These are phyloP conservation scores for Chloranthus sessilifolius DNA, from an alignment of 164 flowering plant species.

Conservation along the genomic window DNA sequence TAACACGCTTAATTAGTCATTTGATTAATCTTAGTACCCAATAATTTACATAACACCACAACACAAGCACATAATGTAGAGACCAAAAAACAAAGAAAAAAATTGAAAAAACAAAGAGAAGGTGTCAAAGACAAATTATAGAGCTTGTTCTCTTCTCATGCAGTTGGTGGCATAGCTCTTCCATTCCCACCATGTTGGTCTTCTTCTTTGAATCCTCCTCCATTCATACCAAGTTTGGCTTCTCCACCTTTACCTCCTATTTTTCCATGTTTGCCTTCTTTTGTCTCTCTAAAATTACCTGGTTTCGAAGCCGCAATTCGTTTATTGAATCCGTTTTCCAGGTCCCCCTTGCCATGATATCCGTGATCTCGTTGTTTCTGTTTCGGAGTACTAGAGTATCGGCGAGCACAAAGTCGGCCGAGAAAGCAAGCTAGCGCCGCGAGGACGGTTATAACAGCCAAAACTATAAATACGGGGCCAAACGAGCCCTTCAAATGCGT, in stretches of 20 bases:
- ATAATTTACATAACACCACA: too few relatives aligned
- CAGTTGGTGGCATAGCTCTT: not conserved
- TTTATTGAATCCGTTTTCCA: conserved; percentile 39
- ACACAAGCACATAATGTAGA: too few relatives aligned
- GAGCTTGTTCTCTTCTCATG: not conserved
- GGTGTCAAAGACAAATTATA: too few relatives aligned
- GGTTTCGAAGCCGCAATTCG: conserved; percentile 21
- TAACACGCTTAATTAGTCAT: too few relatives aligned
- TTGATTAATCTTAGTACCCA: too few relatives aligned
- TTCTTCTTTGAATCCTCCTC: conserved; percentile 12
- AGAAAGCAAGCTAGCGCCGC: conserved; percentile 63
- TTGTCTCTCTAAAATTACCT: conserved; percentile 8
- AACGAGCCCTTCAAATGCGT: conserved; percentile 62
- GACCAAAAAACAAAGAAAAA: too few relatives aligned
- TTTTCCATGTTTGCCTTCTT: conserved; percentile 16
- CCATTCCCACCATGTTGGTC: conserved; percentile 6
- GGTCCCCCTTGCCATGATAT: conserved; percentile 24
- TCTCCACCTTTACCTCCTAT: conserved; percentile 8
- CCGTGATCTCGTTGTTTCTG: conserved; percentile 6
- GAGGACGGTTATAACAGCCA: conserved; percentile 61
- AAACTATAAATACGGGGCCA: conserved; percentile 67
- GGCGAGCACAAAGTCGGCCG: conserved; percentile 52
- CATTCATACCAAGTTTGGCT: conserved; percentile 12
- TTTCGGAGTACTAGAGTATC: conserved; percentile 18
- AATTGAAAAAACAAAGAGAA: too few relatives aligned